Conservation (phyloP, 169 alveolate genomes). For the Eimeria falciformis region DNA sequence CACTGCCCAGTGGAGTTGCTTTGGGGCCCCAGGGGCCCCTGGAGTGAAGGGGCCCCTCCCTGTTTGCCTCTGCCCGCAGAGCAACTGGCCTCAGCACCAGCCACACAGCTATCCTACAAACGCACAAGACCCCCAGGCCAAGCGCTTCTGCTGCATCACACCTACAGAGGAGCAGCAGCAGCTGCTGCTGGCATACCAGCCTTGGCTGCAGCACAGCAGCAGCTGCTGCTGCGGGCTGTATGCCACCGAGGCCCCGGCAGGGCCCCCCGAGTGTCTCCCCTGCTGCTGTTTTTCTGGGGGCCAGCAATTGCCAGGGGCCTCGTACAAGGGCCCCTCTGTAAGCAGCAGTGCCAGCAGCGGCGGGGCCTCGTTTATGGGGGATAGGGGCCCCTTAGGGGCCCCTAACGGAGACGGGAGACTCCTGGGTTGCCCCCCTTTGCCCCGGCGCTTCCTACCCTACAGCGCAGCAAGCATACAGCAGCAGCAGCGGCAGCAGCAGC, state of each 20-base stretch:
- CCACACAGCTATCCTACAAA: background rate
- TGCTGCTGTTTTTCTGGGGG: background rate
- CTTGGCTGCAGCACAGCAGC: conserved; percentile 18
- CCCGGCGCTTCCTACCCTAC: background rate
- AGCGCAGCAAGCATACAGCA: background rate
- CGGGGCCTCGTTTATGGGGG: background rate
- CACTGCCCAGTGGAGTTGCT: conserved; percentile 14
- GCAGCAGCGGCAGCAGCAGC: background rate
- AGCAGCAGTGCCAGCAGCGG: background rate
- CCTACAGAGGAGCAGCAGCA: too few species aligned
- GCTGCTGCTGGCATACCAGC: conserved; percentile 34
- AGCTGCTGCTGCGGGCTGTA: background rate
- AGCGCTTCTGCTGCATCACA: too few species aligned
- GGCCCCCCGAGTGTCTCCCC: background rate
- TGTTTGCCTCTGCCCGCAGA: background rate
- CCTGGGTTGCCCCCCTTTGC: background rate
- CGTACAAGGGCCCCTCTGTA: background rate
- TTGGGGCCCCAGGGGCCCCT: background rate
- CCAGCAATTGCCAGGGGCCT: background rate
- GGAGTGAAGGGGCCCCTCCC: conserved; percentile 8
- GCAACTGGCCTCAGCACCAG: background rate
- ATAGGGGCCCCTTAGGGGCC: background rate
- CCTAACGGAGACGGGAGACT: background rate
- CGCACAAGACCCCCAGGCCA: too few species aligned
- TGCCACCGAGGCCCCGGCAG: background rate